Evolutionary conservation across 2,329 filamentous ascomycete genomes (phyloP).

Genomic region (Cordyceps tenuipes): DNA sequence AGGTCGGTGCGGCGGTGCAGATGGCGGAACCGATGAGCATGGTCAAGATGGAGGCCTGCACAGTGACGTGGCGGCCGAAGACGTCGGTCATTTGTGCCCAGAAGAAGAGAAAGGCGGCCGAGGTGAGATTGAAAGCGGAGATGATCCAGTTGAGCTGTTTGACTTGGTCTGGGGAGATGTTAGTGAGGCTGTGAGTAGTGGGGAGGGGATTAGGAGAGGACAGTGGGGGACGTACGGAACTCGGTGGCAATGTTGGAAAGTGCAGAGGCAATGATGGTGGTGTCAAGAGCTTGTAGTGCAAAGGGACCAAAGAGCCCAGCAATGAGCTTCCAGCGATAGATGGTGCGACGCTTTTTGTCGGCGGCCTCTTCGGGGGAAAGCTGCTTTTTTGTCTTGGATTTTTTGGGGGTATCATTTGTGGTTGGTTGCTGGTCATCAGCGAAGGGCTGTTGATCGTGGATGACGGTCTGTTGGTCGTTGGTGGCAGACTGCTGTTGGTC

Average conservation of each 20-base stretch:
- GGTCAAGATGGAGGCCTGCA: slow-evolving; percentile 45
- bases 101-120: slow-evolving; percentile 53
- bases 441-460: too few species aligned
- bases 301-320: slow-evolving; percentile 48
- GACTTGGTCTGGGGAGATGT: slow-evolving; percentile 30
- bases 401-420: neutral
- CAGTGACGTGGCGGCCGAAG: slow-evolving; percentile 47
- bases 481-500: too few species aligned
- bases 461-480: too few species aligned
- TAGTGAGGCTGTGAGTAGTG: neutral
- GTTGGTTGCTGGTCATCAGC: neutral
- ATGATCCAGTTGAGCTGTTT: slow-evolving; percentile 55
- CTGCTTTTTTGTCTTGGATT: neutral
- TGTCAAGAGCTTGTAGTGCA: slow-evolving; percentile 50
- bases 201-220: neutral
- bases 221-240: neutral
- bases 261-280: slow-evolving; percentile 38
- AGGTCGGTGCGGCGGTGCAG: slow-evolving; percentile 43
- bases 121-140: slow-evolving; percentile 54
- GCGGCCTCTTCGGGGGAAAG: slow-evolving; percentile 7
- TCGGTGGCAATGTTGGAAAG: slow-evolving; percentile 5
- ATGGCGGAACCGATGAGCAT: slow-evolving; percentile 49
- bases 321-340: slow-evolving; percentile 47
- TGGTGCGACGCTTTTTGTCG: slow-evolving; percentile 6
- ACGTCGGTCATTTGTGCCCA: slow-evolving; percentile 53